Conservation (phyloP, 345 rosid genomes). For the Gossypium anomalum region DNA sequence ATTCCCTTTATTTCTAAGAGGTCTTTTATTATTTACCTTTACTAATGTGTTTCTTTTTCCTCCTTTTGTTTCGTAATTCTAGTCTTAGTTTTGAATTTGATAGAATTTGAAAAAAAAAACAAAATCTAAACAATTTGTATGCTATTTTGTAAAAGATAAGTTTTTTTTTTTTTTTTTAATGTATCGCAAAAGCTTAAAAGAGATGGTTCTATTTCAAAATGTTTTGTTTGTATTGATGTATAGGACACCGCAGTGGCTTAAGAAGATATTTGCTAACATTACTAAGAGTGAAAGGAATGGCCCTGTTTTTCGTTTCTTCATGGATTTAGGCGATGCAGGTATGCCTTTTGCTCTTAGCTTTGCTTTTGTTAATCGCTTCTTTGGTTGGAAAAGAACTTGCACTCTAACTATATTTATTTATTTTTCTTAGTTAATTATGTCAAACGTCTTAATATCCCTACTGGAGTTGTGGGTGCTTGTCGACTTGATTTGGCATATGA, state of each 20-base stretch:
- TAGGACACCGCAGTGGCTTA: conserved; percentile 92
- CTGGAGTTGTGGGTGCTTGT: conserved; percentile 96
- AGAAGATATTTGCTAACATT: conserved; percentile 70
- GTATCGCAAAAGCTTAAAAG: background rate
- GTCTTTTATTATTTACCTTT: conserved; percentile 24
- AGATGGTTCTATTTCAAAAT: background rate
- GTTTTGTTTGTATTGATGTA: conserved; percentile 12
- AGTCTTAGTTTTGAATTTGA: background rate
- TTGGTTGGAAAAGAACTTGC: conserved; percentile 6
- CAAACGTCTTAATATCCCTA: conserved; percentile 81
- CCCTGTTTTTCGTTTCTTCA: conserved; percentile 85
- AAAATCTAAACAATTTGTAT: background rate
- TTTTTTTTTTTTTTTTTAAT: too few species aligned
- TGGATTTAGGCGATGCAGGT: conserved; percentile 99
- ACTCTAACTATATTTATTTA: conserved; percentile 13
- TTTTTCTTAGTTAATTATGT: conserved; percentile 65
- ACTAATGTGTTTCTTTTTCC: background rate
- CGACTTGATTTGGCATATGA: conserved; percentile 97
- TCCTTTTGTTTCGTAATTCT: too few species aligned
- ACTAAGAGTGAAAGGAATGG: conserved; percentile 84
- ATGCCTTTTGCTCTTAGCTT: conserved; percentile 12
- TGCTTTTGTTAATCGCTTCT: background rate
- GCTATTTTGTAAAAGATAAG: background rate
- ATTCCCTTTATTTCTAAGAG: conserved; percentile 83
- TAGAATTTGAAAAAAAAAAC: background rate